Base-by-base conservation (phyloP, 139 green algal genomes). In the Haematococcus lacustris region DNA sequence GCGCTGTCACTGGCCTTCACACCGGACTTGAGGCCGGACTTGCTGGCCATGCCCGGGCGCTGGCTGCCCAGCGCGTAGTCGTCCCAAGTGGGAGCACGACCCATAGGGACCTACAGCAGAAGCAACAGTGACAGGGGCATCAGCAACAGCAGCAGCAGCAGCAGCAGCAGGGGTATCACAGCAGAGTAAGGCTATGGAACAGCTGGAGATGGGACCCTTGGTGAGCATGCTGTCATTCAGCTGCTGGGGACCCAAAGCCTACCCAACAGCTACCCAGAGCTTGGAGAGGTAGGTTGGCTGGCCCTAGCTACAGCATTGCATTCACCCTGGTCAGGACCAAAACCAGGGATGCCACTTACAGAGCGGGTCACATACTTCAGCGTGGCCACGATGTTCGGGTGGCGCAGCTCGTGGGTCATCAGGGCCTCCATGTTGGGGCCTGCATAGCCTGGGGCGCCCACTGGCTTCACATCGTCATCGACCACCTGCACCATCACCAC, bases 361-460 rank as follows among this genome's bases (percentile, higher is more conserved):
- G 61, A 3, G 61, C 65, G 65, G 7, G 37, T 7, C 32, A 33
- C 35, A 28, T 76, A 81, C 63, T 81, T 85, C 21, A 81, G 75
- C 39, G 79, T 85, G n/a, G 75, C 37, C 5, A 85, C 75, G 28
- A 85, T 76, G 68, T 77, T 66, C n/a, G 79, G 79, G 62, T 85
- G 79, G 21, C 75, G 70, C 38, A 85, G 68, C 62, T 79, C 63
- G 38, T 67, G 53, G 30, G 60, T 62, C 30, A 85, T 43, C 35
- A 77, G 43, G 13, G 75, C 79, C 68, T 85, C 79, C 2, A 76
- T 25, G 7, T 62, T 13, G 4, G 47, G 28, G 3, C 43, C 65
- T n/a, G 35, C 63, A 21, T 13, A 30, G 35, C 63, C 33, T 37
- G n/a, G n/a, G n/a, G n/a, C n/a, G n/a, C n/a, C n/a, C n/a, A n/a